Conservation (phyloP, 495 filamentous ascomycete species). For the Hypoxylon lienhwacheense region DNA sequence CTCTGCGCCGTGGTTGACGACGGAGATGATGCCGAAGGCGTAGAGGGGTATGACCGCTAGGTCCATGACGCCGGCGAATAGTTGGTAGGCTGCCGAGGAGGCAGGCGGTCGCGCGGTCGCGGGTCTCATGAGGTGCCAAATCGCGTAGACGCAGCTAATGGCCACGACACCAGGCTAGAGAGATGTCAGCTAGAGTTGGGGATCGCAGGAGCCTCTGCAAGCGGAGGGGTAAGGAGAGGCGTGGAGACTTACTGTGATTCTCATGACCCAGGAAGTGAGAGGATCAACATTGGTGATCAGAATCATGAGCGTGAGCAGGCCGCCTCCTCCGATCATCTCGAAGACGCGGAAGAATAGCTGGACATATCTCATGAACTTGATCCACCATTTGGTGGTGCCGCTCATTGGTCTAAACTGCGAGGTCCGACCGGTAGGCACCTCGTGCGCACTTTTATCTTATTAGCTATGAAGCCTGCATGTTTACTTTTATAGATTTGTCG, state of each 20-base stretch:
- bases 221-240: not conserved
- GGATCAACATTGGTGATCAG: slow-evolving; percentile 65
- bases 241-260: slow-evolving; percentile 65
- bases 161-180: slow-evolving; percentile 70
- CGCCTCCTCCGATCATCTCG: slow-evolving; percentile 67
- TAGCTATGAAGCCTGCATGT: slow-evolving; percentile 26
- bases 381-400: slow-evolving; percentile 64
- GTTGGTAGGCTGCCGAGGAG: slow-evolving; percentile 80
- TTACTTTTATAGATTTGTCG: not conserved
- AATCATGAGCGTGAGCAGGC: slow-evolving; percentile 71
- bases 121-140: slow-evolving; percentile 73
- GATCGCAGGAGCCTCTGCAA: too few relatives aligned
- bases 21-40: slow-evolving; percentile 66
- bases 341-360: slow-evolving; percentile 68
- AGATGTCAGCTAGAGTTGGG: too few relatives aligned
- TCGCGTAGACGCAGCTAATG: slow-evolving; percentile 69
- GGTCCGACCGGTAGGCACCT: slow-evolving; percentile 34
- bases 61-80: slow-evolving; percentile 76
- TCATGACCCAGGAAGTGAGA: slow-evolving; percentile 70
- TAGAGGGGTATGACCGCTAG: slow-evolving; percentile 74
- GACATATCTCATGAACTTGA: slow-evolving; percentile 63
- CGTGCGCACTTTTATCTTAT: slow-evolving; percentile 40
- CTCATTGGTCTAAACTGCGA: slow-evolving; percentile 62
- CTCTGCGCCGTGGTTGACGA: slow-evolving; percentile 52
- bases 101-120: slow-evolving; percentile 68